Evolutionary conservation across 2,329 filamentous ascomycete genomes (phyloP), one percentile per base, ranked within the genome.

Genomic region (Penicillium glabrum): DNA sequence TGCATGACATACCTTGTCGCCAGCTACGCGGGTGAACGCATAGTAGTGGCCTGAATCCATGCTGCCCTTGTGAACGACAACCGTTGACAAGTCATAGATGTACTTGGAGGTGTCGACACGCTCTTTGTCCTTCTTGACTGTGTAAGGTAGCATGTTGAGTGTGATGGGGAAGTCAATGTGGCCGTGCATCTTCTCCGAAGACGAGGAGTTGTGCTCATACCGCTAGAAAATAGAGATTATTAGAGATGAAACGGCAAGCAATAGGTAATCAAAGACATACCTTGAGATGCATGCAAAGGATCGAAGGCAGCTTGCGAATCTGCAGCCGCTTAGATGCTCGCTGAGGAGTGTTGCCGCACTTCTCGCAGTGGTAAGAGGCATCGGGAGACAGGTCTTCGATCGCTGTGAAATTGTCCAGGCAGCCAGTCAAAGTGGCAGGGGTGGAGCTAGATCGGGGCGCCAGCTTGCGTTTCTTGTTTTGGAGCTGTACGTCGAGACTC

Each of bases 41-140:
- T 93, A 87, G 69, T 96, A 97, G 71, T 97, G 92, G 16, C 93
- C 93, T 1, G 91, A 92, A 67, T 97, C 92, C 56, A 97, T 89
- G 73, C 93, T 91, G 51, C 93, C 93, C 58, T 96, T 90, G 69
- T 98, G 93, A 39, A 96, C 93, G 23, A 98, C 89, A 3, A 96
- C 93, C 60, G 90, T 92, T 19, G 93, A 83, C 1, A 98, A 83
- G 64, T 96, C 91, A 72, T 97, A 98, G 5, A 89, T 86, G 68
- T 89, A 92, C 5, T 84, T 87, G 6, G 71, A 71, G 48, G 69
- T 70, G 56, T 73, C 67, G 19, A 69, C 59, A 10, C 65, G 65
- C 21, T 69, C 59, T 10, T 68, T 67, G 54, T 73, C 62, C 9
- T 85, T 84, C 19, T 85, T 83, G 46, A 89, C 90, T 0, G 92